Evolutionary conservation across 1,139 yeast species (phyloP).

Genomic region (Blastobotrys petasosporus): DNA sequence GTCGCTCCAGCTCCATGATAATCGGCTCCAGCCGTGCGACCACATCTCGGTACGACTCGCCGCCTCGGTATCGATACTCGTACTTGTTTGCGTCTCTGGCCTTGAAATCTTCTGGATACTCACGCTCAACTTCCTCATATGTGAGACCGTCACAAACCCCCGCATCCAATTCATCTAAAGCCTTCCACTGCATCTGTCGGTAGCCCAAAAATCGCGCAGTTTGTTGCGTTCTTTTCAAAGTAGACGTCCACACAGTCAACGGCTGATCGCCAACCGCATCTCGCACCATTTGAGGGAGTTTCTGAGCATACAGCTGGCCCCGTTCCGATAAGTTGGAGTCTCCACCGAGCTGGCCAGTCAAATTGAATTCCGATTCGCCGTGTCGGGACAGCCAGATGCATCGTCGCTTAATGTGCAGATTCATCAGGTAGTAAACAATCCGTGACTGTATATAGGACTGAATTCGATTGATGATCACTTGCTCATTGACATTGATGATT

Average conservation of each 20-base stretch:
- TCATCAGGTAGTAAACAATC: conserved; percentile 93
- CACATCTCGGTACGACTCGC: conserved; percentile 93
- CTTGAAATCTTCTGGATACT: conserved; percentile 89
- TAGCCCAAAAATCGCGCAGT: conserved; percentile 82
- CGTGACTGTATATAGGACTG: conserved; percentile 87
- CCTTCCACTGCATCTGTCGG: conserved; percentile 89
- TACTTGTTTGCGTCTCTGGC: conserved; percentile 95
- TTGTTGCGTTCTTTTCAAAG: conserved; percentile 85
- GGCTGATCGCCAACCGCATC: conserved; percentile 71
- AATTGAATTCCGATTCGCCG: conserved; percentile 88
- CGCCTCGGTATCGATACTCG: conserved; percentile 93
- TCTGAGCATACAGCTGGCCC: conserved; percentile 79
- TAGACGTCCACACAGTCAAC: conserved; percentile 94
- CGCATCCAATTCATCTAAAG: conserved; percentile 93
- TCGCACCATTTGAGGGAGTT: conserved; percentile 70
- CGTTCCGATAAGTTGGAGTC: conserved; percentile 83
- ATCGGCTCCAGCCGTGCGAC: conserved; percentile 93
- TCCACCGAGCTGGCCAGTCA: conserved; percentile 94
- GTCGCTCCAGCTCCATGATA: conserved; percentile 96
- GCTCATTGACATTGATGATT: conserved; percentile 79
- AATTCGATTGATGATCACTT: conserved; percentile 79
- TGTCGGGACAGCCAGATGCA: conserved; percentile 91
- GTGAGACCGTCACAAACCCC: conserved; percentile 97
- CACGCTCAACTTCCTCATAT: conserved; percentile 74
- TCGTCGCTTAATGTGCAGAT: conserved; percentile 86